phyloP scores from a whole-genome alignment of 2,329 filamentous ascomycete genomes.

The Penicillium sp. region DNA sequence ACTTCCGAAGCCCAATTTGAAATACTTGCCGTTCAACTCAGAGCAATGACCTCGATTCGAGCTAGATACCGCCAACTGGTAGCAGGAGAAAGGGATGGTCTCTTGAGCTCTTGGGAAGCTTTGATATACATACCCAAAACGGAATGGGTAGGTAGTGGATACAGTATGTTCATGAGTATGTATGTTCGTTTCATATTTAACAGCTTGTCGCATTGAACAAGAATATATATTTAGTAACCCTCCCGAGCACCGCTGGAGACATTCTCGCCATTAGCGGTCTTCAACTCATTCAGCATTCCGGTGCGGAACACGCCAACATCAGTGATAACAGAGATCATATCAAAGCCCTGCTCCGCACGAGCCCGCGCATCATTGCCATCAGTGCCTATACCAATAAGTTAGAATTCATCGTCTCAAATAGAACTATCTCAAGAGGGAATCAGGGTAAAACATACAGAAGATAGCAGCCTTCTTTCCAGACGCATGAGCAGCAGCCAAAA shows the following conservation, averaged over 20 bases:
- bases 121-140: too few relatives aligned
- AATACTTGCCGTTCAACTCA: too few relatives aligned
- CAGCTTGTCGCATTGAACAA: background rate
- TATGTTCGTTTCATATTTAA: background rate
- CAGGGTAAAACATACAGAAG: conserved; percentile 34
- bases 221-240: conserved; percentile 10
- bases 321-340: conserved; percentile 44
- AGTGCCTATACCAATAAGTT: conserved; percentile 22
- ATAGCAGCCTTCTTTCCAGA: conserved; percentile 44
- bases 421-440: background rate
- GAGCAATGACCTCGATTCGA: too few relatives aligned
- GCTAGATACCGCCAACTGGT: too few relatives aligned
- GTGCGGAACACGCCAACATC: conserved; percentile 36
- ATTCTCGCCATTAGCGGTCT: conserved; percentile 30
- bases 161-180: background rate
- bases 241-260: conserved; percentile 7
- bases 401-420: background rate
- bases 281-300: conserved; percentile 35
- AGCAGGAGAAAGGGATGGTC: too few relatives aligned
- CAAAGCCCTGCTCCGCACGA: conserved; percentile 40
- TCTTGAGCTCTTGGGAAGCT: too few relatives aligned
- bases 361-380: conserved; percentile 36
- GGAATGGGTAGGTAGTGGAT: too few relatives aligned
- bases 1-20: too few relatives aligned
- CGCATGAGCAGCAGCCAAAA: conserved; percentile 34